Base-by-base conservation (phyloP, 169 alveolate species). In the Cryptosporidium baileyi region DNA sequence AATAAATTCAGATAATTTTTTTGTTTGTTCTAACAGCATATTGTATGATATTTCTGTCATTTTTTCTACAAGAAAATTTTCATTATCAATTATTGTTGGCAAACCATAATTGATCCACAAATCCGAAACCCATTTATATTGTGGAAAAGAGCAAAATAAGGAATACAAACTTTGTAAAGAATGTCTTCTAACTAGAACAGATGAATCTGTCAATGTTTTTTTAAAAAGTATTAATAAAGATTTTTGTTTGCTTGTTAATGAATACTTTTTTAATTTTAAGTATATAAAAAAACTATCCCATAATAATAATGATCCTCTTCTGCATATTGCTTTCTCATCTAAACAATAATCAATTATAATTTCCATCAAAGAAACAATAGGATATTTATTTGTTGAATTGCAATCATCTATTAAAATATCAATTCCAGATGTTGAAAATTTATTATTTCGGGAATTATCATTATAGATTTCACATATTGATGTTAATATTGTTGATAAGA, bases 301-400 rank as follows among this genome's bases (percentile, higher is more conserved):
- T 38, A 74, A 43, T 22, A 74, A 51, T 26, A 74, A 34, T 3
- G 74, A 54, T 11, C 85, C 85, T 24, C 54, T 74, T 38, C 85
- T 74, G 49, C 85, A 74, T 40, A 74, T 74, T 52, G 85, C 85
- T 26, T 74, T 74, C 36, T 74, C 85, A 51, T 74, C 85, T 17
- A 26, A 36, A n/a, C 36, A 32, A 34, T 3, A 51, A 1, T 34
- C 74, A 1, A 51, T 17, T 9, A 74, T 74, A 38, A 74, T 34
- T 1, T 54, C 62, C 24, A 74, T 38, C 13, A 74, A 19, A n/a
- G 85, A 67, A 54, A 74, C 11, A n/a, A 74, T 15, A 15, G 85
- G 26, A 30, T 61, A 6, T 6, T 8, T 30, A 17, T 49, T 8
- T 9, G 41, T 49, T 28, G 24, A 32, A 45, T 8, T 30, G 30